Base-by-base conservation (phyloP, 2,329 filamentous ascomycete species). In the Neobulgaria alba region DNA sequence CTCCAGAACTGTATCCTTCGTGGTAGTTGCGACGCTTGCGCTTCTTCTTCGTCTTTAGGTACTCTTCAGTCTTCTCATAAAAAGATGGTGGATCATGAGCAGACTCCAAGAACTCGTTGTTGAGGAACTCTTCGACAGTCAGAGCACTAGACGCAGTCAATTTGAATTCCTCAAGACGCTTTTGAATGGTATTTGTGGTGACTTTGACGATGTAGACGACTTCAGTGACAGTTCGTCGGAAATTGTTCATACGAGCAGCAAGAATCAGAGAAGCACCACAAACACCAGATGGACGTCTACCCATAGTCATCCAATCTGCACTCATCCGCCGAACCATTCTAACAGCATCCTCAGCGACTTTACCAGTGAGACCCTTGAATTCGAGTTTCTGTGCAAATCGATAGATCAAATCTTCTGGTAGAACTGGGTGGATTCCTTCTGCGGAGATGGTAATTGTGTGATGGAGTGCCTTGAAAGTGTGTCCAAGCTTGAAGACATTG, bases 141-240 rank as follows among this genome's bases (percentile, higher is more conserved):
- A 96, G 73, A 37, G 78, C 77, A 50, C 87, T 87, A 46, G 83
- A 88, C 48, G 86, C 83, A 0, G 90, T 95, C 21, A 81, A 75
- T 49, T 85, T 87, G 64, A 96, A 98, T 58, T 98, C 92, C 50
- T 89, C 81, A 8, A 98, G 68, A 47, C 92, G 87, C 59, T 90
- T 86, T 56, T 88, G 84, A 45, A 98, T 87, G 5, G 92, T 98
- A 46, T 87, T 76, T 50, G 93, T 93, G 31, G 89, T 93, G 37
- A 96, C 89, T 60, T 95, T 96, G 60, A 95, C 90, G 29, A 95
- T 85, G 60, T 95, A 96, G n/a, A 96, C 90, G 7, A 98, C 85
- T 63, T 98, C 92, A 20, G 88, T 78, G 10, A 94, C 79, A 0
- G 88, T 95, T 14, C 92, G 81, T 33, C 90, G 83, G 59, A 93